Evolutionary conservation across 2,329 filamentous ascomycete genomes (phyloP).

Genomic region (Trichoderma sp.): DNA sequence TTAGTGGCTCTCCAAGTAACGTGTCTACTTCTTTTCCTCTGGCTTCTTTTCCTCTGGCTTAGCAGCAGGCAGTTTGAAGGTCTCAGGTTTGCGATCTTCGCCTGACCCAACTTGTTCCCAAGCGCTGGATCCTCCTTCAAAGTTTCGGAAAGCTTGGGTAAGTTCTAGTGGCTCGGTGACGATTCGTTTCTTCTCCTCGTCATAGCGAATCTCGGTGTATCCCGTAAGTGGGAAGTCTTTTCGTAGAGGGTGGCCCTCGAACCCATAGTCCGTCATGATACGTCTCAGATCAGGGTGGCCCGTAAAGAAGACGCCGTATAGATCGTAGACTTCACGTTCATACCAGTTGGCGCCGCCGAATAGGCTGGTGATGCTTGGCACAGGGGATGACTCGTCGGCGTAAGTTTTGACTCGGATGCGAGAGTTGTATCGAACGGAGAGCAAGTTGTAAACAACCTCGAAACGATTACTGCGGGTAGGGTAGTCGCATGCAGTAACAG

Average conservation of each 20-base stretch:
- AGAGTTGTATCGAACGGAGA: conserved; percentile 94
- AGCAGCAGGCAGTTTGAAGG: conserved; percentile 91
- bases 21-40: conserved; percentile 75
- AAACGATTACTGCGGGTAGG: conserved; percentile 94
- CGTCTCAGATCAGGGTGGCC: conserved; percentile 93
- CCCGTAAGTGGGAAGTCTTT: conserved; percentile 98
- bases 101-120: conserved; percentile 70
- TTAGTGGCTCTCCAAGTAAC: neutral
- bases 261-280: conserved; percentile 99
- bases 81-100: conserved; percentile 76
- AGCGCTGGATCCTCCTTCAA: conserved; percentile 79
- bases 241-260: conserved; percentile 93
- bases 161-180: conserved; percentile 97
- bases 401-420: conserved; percentile 99
- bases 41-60: conserved; percentile 94
- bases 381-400: conserved; percentile 90
- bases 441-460: conserved; percentile 96
- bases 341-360: conserved; percentile 99
- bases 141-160: conserved; percentile 98
- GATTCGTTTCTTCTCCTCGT: conserved; percentile 99
- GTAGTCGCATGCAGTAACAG: conserved; percentile 94
- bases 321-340: conserved; percentile 95
- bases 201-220: conserved; percentile 96
- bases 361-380: conserved; percentile 81
- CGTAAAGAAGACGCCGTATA: conserved; percentile 96